Evolutionary conservation across 805 yeast genomes (phyloP), one percentile per base, ranked within the genome.

Genomic region (Zygosaccharomyces rouxii): DNA sequence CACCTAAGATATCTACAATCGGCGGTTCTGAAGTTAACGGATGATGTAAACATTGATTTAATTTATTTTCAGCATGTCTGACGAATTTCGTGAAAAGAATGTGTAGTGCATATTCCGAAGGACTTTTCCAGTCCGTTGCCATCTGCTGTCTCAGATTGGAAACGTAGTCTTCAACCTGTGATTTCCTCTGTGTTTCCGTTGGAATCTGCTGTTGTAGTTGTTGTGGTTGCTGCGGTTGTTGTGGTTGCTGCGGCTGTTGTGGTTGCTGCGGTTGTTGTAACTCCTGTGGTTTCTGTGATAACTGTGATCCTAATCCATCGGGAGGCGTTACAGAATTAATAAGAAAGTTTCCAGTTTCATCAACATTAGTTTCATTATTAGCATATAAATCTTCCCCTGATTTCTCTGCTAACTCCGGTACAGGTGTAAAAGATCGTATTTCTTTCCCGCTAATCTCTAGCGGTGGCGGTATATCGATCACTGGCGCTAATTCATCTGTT

Each of bases 51-150:
- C 96, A 87, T 30, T 81, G 59, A 52, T 83, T 84, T 49, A 94
- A 75, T 60, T 92, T 92, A 41, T 89, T 72, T 62, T 95, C 99
- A 0, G 98, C 95, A 56, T 85, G 84, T 48, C 97, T 82, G 7
- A 95, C 96, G 70, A 94, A 94, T 69, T 92, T 96, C 2, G 98
- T 89, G 64, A 95, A 95, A 35, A 95, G 76, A 22, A 95, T 89
- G 66, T 95, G 97, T 46, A 95, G 71, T 0, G 98, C 94, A 63
- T 94, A 94, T 59, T 90, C 97, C 0, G 92, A 84, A 0, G 90
- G 87, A 23, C 84, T 76, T 60, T 84, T 82, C 63, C 77, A 72
- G 50, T 83, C 87, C 0, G 84, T 67, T 2, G 75, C 76, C 53
- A 72, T 50, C 35, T 63, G 63, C 48, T 67, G 72, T 46, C 77